phyloP scores from a whole-genome alignment of 768 basidiomycete genomes.

The Russula virescens region DNA sequence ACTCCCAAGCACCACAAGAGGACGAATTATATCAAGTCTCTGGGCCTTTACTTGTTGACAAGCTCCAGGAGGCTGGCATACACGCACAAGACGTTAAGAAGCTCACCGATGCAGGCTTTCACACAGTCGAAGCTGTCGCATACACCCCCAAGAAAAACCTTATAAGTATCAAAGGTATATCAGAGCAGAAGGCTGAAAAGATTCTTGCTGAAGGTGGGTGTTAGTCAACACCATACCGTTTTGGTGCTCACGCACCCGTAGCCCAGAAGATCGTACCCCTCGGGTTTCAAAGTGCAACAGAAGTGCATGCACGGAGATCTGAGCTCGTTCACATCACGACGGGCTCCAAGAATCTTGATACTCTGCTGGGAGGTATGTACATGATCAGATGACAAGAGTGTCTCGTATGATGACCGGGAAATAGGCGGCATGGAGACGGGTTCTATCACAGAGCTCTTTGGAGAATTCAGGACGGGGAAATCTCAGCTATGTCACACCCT shows the following conservation, averaged over 20 bases:
- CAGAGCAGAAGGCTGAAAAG: conserved; percentile 96
- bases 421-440: conserved; percentile 96
- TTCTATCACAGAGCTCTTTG: conserved; percentile 95
- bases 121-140: conserved; percentile 93
- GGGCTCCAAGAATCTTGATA: conserved; percentile 93
- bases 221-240: background rate
- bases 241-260: conserved; percentile 30
- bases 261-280: conserved; percentile 95
- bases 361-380: conserved; percentile 77
- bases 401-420: background rate
- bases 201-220: conserved; percentile 80
- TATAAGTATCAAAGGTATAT: conserved; percentile 91
- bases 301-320: conserved; percentile 89
- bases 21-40: conserved; percentile 54
- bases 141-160: conserved; percentile 95
- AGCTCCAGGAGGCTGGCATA: conserved; percentile 85
- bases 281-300: conserved; percentile 97
- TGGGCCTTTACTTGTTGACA: conserved; percentile 80
- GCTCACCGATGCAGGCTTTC: conserved; percentile 81
- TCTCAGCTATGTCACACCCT: conserved; percentile 97
- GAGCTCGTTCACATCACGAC: conserved; percentile 97
- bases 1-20: conserved; percentile 41
- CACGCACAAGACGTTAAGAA: conserved; percentile 92
- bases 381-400: background rate
- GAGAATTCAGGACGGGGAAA: conserved; percentile 98